Evolutionary conservation across 176 grass and related monocot genomes (phyloP), one percentile per base, ranked within the genome.

Genomic region (Tillandsia leiboldiana): DNA sequence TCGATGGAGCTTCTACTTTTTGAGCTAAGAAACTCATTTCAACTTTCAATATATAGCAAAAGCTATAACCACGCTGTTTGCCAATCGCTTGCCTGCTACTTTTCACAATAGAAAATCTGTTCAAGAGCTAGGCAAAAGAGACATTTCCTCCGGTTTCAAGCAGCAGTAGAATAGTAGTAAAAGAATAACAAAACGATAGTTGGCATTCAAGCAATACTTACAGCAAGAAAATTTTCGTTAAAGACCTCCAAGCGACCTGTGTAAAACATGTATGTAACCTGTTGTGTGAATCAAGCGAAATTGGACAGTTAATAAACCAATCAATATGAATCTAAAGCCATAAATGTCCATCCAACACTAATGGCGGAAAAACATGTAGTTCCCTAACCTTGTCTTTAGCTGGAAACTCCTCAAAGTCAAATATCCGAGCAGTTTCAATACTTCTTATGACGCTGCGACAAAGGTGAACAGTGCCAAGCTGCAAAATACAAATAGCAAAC

Each of bases 211-310:
- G 8, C 11, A 28, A 63, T 66, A 64, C 94, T 93, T 92, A 99
- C 89, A 15, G 76, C 70, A 73, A 92, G 84, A 80, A 99, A 93
- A 26, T 90, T 99, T 70, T 99, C 94, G 76, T 99, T 99, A 22
- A 87, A 99, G 64, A 99, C 89, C 69, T 99, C 94, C 64, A 93
- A 73, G 50, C 87, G 79, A 48, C 89, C 87, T 67, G 89, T 93
- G 72, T 99, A 99, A 81, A 93, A 99, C 94, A 99, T 93, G 52
- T 99, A 99, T 22, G 94, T 93, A 63, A 99, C 94, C 94, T 88
- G 81, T 28, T 48, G 5, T 74, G 75, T 70, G 57, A 78, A 53
- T 68, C 14, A 64, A 69, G 63, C 8, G 11, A 73, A 82, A 22
- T 51, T 50, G 59, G n/a, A 24, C 48, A 69, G 20, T 8, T 22